Percentiles rank a stretch among this genome's conserved stretches.
phyloP scores from a whole-genome alignment of 805 yeast genomes.

The Starmerella bombicola region DNA sequence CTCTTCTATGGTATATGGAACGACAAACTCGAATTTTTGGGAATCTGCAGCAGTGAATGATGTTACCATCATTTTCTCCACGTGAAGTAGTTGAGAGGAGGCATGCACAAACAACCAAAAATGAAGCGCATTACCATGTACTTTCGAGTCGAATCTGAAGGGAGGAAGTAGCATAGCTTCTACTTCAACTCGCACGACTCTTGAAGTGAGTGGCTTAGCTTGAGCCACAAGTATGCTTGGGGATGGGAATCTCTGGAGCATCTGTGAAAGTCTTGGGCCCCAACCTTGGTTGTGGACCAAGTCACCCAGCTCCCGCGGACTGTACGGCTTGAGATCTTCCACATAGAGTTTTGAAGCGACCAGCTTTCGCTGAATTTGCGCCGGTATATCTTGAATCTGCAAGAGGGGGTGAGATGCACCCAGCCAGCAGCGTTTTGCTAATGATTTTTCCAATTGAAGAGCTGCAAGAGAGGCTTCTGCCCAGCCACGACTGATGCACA shows the following conservation, averaged over 20 bases:
- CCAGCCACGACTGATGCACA: slow-evolving; percentile 86
- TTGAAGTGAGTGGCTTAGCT: slow-evolving; percentile 75
- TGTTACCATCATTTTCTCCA: slow-evolving; percentile 63
- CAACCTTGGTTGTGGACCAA: slow-evolving; percentile 68
- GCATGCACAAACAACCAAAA: slow-evolving; percentile 85
- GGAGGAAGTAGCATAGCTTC: slow-evolving; percentile 39
- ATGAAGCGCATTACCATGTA: slow-evolving; percentile 72
- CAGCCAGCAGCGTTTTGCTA: slow-evolving; percentile 78
- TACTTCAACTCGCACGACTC: slow-evolving; percentile 69
- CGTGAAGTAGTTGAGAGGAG: slow-evolving; percentile 71
- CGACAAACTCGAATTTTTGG: slow-evolving; percentile 81
- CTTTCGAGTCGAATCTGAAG: slow-evolving; percentile 70
- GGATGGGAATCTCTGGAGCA: slow-evolving; percentile 62
- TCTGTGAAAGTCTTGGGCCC: slow-evolving; percentile 50
- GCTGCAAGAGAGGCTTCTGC: slow-evolving; percentile 63
- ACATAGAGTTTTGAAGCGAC: slow-evolving; percentile 40
- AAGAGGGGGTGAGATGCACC: slow-evolving; percentile 69
- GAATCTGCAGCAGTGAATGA: slow-evolving; percentile 40
- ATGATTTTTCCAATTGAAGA: slow-evolving; percentile 71
- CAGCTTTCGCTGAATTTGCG: slow-evolving; percentile 42
- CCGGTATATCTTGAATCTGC: slow-evolving; percentile 53
- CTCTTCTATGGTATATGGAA: slow-evolving; percentile 78
- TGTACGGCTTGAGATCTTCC: slow-evolving; percentile 62
- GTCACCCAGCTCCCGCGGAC: slow-evolving; percentile 70
- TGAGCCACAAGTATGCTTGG: slow-evolving; percentile 58